These are phyloP conservation scores for Globisporangium orthogonon DNA, from an alignment of 352 stramenopile species.

Conservation along the genomic window DNA sequence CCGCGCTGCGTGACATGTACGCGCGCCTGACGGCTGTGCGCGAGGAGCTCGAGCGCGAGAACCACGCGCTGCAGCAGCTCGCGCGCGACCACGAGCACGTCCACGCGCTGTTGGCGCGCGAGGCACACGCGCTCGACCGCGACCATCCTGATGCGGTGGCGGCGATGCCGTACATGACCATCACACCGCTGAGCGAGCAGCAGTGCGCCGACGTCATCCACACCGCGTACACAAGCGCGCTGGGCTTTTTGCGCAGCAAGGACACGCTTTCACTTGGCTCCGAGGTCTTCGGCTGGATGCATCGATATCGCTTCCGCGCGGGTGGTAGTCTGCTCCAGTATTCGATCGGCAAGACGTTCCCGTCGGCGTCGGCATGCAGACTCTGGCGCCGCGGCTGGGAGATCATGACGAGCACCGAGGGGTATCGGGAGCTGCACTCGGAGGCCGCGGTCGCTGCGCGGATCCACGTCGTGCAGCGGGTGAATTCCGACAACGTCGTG, in stretches of 20 bases:
- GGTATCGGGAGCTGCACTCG: constrained; percentile 28
- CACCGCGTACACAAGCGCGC: constrained; percentile 18
- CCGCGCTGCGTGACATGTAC: constrained; percentile 17
- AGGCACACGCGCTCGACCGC: no score
- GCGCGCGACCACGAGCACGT: constrained; percentile 23
- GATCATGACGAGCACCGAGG: constrained; percentile 27
- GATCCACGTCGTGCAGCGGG: constrained; percentile 21
- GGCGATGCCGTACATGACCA: constrained; percentile 6
- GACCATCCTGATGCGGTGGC: not conserved
- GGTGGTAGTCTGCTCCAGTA: constrained; percentile 23
- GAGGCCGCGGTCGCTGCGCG: constrained; percentile 18
- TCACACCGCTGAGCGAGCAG: constrained; percentile 18
- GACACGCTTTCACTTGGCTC: constrained; percentile 21
- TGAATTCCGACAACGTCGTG: constrained; percentile 32
- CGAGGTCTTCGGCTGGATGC: constrained; percentile 31
- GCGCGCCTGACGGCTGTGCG: constrained; percentile 25
- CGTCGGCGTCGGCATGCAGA: constrained; percentile 14
- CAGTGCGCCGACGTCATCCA: constrained; percentile 31
- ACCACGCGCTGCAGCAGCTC: constrained; percentile 19
- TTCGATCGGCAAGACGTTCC: constrained; percentile 32
- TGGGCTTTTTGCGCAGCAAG: constrained; percentile 15
- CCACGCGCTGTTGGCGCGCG: constrained; percentile 14
- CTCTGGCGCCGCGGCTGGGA: constrained; percentile 24
- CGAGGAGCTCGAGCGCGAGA: constrained; percentile 20
- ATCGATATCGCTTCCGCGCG: constrained; percentile 21